phyloP scores from a whole-genome alignment of 768 basidiomycete genomes.

The Leccinum broughii region DNA sequence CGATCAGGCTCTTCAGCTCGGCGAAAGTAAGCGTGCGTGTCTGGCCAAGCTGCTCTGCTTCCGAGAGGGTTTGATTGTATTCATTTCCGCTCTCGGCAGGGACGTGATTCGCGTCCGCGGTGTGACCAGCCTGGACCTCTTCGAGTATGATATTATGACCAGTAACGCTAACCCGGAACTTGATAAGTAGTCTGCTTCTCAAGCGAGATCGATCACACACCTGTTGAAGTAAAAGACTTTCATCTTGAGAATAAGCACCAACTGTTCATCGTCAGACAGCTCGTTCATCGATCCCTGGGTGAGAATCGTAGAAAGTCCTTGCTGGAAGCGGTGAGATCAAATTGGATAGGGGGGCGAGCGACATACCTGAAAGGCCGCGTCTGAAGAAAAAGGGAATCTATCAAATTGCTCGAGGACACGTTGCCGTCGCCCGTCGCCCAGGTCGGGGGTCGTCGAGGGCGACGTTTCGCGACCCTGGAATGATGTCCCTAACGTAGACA shows the following conservation, averaged over 20 bases:
- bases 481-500: conserved; percentile 10
- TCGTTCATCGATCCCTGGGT: conserved; percentile 39
- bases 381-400: conserved; percentile 53
- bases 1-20: conserved; percentile 69
- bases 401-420: conserved; percentile 36
- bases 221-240: conserved; percentile 75
- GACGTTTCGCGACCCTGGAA: conserved; percentile 15
- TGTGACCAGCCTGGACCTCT: conserved; percentile 20
- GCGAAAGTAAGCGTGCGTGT: conserved; percentile 58
- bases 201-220: conserved; percentile 37
- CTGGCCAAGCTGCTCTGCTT: conserved; percentile 1
- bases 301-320: conserved; percentile 63
- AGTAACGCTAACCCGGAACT: conserved; percentile 29
- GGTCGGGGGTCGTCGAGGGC: conserved; percentile 14
- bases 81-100: conserved; percentile 25
- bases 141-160: conserved; percentile 31
- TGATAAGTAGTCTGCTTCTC: conserved; percentile 28
- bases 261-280: conserved; percentile 40
- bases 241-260: conserved; percentile 52
- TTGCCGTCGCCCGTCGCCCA: conserved; percentile 16
- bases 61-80: conserved; percentile 5
- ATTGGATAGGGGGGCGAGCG: neutral
- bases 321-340: conserved; percentile 39
- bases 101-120: conserved; percentile 14
- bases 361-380: conserved; percentile 60